These are phyloP conservation scores for Populus ilicifolia DNA, from an alignment of 345 rosid genomes.

Conservation along the genomic window DNA sequence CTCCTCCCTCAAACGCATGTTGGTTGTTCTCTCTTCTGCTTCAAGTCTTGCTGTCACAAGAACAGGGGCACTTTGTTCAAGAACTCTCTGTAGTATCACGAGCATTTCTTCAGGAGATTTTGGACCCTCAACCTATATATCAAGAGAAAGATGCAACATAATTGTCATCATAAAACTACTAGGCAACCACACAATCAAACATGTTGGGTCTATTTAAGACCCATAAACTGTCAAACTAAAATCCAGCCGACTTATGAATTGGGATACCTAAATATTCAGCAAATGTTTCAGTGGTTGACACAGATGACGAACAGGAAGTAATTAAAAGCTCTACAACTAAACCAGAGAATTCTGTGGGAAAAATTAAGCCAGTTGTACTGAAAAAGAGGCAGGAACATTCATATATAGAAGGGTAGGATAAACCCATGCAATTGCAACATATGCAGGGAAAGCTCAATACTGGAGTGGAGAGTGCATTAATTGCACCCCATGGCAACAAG, in stretches of 20 bases:
- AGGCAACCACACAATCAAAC: background rate
- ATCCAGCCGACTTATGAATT: background rate
- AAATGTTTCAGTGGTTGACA: background rate
- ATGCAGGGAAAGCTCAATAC: background rate
- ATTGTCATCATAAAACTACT: background rate
- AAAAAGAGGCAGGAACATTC: background rate
- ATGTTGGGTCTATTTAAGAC: background rate
- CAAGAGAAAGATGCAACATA: slow-evolving; percentile 6
- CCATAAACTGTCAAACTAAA: background rate
- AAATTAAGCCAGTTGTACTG: background rate
- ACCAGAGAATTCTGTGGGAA: background rate
- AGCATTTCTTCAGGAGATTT: slow-evolving; percentile 83
- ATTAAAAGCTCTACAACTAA: background rate
- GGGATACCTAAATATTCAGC: background rate
- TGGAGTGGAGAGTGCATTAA: background rate
- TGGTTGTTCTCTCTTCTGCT: slow-evolving; percentile 89
- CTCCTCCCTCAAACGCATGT: slow-evolving; percentile 82
- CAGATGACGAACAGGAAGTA: background rate
- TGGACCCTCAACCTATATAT: slow-evolving; percentile 82
- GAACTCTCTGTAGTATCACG: slow-evolving; percentile 64
- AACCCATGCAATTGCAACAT: background rate
- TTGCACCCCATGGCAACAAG: background rate
- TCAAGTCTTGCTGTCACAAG: slow-evolving; percentile 84
- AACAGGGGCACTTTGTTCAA: slow-evolving; percentile 91
- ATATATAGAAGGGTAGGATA: background rate